A percentile compares a stretch with the other conserved stretches of the same genome.
Conservation (phyloP, 2,329 filamentous ascomycete species). For the Aspergillus fumigatiaffinis region DNA sequence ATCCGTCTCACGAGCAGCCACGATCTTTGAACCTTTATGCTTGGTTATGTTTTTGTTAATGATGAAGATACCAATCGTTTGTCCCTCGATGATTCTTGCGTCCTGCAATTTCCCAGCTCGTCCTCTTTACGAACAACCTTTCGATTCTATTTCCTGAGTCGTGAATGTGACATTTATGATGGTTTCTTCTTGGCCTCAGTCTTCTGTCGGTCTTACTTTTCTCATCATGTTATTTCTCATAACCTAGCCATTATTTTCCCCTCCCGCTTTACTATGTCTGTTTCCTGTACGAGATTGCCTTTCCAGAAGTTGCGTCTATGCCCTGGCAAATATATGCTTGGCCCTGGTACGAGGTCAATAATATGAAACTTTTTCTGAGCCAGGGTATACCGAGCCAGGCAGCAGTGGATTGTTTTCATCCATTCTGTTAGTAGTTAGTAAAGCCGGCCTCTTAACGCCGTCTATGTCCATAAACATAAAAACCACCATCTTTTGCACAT, state of each 20-base stretch:
- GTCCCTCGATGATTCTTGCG: slow-evolving; percentile 4
- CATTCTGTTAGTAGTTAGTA: neutral
- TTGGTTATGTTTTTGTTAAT: slow-evolving; percentile 13
- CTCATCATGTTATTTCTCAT: neutral
- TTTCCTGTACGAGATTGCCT: neutral
- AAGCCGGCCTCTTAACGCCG: neutral
- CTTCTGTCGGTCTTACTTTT: neutral
- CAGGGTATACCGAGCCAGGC: neutral
- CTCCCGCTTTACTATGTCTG: neutral
- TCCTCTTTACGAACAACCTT: neutral
- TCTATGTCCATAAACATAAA: neutral
- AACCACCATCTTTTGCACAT: neutral
- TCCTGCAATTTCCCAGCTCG: neutral
- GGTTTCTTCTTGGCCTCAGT: neutral
- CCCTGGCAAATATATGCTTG: neutral
- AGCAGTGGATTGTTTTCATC: neutral
- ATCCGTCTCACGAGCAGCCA: slow-evolving; percentile 23
- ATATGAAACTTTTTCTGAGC: neutral
- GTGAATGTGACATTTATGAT: neutral
- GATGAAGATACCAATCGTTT: slow-evolving; percentile 18
- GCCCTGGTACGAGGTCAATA: neutral
- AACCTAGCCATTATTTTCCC: neutral
- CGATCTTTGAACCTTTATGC: slow-evolving; percentile 12
- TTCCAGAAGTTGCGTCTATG: neutral
- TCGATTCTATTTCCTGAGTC: neutral